A percentile compares a stretch with the other conserved stretches of the same genome.
These are phyloP conservation scores for Clarireedia monteithiana DNA, from an alignment of 2,329 filamentous ascomycete genomes.

Conservation along the genomic window DNA sequence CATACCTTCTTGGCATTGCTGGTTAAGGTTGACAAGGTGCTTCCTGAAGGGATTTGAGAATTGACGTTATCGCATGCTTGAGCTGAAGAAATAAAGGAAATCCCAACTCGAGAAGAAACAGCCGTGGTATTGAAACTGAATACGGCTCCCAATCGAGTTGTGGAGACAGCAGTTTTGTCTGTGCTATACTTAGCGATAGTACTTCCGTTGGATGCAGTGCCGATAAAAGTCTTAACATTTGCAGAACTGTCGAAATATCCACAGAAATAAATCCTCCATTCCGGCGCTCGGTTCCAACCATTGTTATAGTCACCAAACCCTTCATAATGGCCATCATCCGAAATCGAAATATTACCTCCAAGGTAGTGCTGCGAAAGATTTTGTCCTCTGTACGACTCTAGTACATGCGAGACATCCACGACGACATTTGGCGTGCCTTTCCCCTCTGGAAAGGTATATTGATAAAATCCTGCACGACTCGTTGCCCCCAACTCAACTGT, in stretches of 20 bases:
- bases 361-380: slow-evolving; percentile 54
- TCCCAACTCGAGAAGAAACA: slow-evolving; percentile 42
- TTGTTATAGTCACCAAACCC: slow-evolving; percentile 57
- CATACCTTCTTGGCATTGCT: slow-evolving; percentile 45
- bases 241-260: slow-evolving; percentile 33
- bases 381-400: slow-evolving; percentile 51
- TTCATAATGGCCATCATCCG: slow-evolving; percentile 45
- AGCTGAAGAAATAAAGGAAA: slow-evolving; percentile 41
- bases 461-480: slow-evolving; percentile 47
- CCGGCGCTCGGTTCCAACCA: slow-evolving; percentile 56
- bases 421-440: slow-evolving; percentile 35
- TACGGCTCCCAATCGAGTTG: slow-evolving; percentile 34
- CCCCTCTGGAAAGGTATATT: slow-evolving; percentile 47
- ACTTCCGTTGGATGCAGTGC: not conserved
- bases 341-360: slow-evolving; percentile 46
- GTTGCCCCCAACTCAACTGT: slow-evolving; percentile 49
- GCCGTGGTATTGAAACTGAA: slow-evolving; percentile 38
- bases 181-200: slow-evolving; percentile 24
- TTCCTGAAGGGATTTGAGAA: slow-evolving; percentile 36
- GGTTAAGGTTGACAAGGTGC: slow-evolving; percentile 33
- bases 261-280: slow-evolving; percentile 58
- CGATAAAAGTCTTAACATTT: slow-evolving; percentile 36
- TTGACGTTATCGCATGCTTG: slow-evolving; percentile 43
- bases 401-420: slow-evolving; percentile 56
- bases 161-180: slow-evolving; percentile 21